Conservation (phyloP, 345 rosid species). For the Crucihimalaya himalaica region DNA sequence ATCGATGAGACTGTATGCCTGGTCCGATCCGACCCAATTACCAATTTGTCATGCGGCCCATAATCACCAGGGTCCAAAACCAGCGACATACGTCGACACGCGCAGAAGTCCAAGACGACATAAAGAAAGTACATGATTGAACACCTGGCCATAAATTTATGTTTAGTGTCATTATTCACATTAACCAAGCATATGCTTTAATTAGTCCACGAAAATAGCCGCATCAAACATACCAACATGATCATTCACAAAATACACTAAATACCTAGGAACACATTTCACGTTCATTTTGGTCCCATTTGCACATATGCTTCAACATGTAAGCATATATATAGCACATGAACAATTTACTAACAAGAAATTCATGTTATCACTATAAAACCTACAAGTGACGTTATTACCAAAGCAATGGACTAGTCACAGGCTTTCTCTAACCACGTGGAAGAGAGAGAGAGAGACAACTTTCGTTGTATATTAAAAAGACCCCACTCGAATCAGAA, state of each 20-base stretch:
- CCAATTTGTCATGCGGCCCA: not conserved
- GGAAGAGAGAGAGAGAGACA: slow-evolving; percentile 11
- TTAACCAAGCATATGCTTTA: not conserved
- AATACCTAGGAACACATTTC: slow-evolving; percentile 6
- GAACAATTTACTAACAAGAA: not conserved
- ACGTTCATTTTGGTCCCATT: slow-evolving; percentile 13
- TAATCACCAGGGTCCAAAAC: not conserved
- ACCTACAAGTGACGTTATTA: slow-evolving; percentile 37
- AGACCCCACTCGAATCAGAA: slow-evolving; percentile 29
- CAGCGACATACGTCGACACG: not conserved
- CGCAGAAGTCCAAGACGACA: not conserved
- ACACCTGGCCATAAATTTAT: not conserved
- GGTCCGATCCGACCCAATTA: not conserved
- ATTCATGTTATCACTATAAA: slow-evolving; percentile 21
- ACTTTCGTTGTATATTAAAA: not conserved
- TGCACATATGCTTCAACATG: slow-evolving; percentile 32
- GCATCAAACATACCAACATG: slow-evolving; percentile 17
- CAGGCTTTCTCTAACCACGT: slow-evolving; percentile 24
- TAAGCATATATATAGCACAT: not conserved
- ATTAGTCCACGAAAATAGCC: not conserved
- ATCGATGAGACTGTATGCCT: not conserved
- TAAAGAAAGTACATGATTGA: not conserved
- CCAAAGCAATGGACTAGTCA: slow-evolving; percentile 28
- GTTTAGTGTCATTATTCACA: not conserved
- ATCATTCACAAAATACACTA: not conserved